Conservation (phyloP, 306 rosid genomes). For the Acacia confusa region DNA sequence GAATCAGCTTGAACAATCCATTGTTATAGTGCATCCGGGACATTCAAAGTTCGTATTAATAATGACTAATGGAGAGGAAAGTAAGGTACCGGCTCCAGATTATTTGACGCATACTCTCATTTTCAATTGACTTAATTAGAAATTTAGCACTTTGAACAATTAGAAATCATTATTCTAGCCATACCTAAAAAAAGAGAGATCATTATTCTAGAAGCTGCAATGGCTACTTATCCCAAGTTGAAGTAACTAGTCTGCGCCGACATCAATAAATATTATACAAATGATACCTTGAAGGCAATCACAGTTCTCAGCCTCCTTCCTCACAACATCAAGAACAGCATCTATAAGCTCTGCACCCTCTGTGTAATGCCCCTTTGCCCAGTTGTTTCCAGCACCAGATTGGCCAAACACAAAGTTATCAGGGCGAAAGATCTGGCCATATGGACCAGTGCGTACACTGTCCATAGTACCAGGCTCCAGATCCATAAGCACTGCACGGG, state of each 20-base stretch:
- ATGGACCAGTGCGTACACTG: constrained; percentile 59
- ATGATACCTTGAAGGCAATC: constrained; percentile 57
- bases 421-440: constrained; percentile 62
- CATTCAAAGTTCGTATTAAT: neutral
- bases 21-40: neutral
- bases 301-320: constrained; percentile 63
- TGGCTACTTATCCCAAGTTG: neutral
- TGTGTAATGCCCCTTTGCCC: constrained; percentile 64
- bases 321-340: constrained; percentile 56
- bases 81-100: neutral
- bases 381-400: constrained; percentile 65
- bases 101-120: neutral
- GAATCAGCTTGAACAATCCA: neutral
- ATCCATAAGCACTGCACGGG: constrained; percentile 65
- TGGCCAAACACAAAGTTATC: constrained; percentile 64
- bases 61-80: neutral
- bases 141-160: neutral
- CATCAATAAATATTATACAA: neutral
- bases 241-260: neutral
- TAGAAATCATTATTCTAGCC: neutral
- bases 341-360: constrained; percentile 66
- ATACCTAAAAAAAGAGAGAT: too few relatives aligned
- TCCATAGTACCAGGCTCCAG: constrained; percentile 65
- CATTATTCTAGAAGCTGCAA: neutral
- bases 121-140: neutral